Percentiles rank a stretch among this genome's conserved stretches.
phyloP scores from a whole-genome alignment of 176 grass and related monocot species.

The Oryza australiensis region DNA sequence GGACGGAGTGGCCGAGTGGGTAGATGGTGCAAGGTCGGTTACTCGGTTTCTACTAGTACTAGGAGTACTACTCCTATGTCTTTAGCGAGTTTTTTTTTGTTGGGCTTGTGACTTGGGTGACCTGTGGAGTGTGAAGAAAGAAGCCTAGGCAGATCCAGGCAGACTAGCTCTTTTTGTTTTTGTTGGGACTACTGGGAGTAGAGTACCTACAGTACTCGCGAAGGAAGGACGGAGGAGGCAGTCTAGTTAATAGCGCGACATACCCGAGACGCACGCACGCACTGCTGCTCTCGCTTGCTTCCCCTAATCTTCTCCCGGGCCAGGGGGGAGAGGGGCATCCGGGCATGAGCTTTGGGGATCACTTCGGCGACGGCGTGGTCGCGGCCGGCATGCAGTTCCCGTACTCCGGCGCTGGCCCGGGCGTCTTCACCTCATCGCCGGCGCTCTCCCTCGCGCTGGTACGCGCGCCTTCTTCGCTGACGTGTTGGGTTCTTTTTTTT shows the following conservation, averaged over 20 bases:
- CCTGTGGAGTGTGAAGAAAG: background rate
- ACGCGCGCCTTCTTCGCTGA: background rate
- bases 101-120: background rate
- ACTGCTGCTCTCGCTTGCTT: background rate
- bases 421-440: constrained; percentile 54
- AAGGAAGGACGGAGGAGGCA: background rate
- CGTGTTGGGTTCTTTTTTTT: background rate
- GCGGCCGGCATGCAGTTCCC: constrained; percentile 31
- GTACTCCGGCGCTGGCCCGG: background rate
- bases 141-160: constrained; percentile 23
- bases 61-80: no score
- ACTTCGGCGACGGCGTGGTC: constrained; percentile 37
- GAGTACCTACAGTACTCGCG: background rate
- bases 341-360: constrained; percentile 44
- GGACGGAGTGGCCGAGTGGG: background rate
- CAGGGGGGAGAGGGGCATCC: background rate
- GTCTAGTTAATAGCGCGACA: background rate
- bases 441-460: constrained; percentile 67
- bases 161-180: constrained; percentile 4
- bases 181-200: background rate
- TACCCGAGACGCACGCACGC: background rate
- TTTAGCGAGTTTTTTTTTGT: no score
- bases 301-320: background rate
- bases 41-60: no score
- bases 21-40: background rate